phyloP scores from a whole-genome alignment of 2,329 filamentous ascomycete genomes.

The Cryphonectria nitschkei region DNA sequence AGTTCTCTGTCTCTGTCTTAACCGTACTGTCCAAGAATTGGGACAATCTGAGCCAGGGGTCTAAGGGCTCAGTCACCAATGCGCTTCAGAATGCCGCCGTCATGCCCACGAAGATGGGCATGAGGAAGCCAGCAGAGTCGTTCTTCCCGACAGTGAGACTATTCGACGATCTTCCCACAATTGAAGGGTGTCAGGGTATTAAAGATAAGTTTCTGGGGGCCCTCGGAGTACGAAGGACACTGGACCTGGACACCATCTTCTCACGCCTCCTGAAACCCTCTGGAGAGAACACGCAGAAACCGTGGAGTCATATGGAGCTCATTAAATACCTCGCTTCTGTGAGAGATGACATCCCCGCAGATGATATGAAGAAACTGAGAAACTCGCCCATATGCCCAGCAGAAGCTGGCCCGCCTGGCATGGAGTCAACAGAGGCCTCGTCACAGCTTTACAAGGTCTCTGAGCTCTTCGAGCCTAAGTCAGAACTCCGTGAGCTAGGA shows the following conservation, averaged over 20 bases:
- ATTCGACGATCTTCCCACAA: constrained; percentile 88
- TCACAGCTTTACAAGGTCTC: constrained; percentile 69
- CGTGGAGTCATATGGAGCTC: constrained; percentile 92
- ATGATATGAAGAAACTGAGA: constrained; percentile 78
- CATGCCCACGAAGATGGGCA: constrained; percentile 88
- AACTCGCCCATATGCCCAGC: constrained; percentile 82
- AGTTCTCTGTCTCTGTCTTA: constrained; percentile 78
- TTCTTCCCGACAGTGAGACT: constrained; percentile 94
- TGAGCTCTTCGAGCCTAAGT: constrained; percentile 81
- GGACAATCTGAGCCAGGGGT: constrained; percentile 72
- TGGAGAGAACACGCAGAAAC: constrained; percentile 56
- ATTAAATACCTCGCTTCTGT: constrained; percentile 95
- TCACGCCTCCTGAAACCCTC: constrained; percentile 74
- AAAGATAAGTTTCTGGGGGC: constrained; percentile 88
- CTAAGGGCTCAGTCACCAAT: constrained; percentile 67
- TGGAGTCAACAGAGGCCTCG: constrained; percentile 57
- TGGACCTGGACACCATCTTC: constrained; percentile 93
- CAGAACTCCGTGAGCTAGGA: constrained; percentile 68
- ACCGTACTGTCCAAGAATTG: constrained; percentile 85
- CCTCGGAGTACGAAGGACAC: constrained; percentile 90
- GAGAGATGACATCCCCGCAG: constrained; percentile 79
- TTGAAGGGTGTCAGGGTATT: constrained; percentile 74
- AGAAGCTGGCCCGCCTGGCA: constrained; percentile 62
- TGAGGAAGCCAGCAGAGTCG: constrained; percentile 82
- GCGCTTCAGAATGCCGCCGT: constrained; percentile 71